Conservation (phyloP, 2,329 filamentous ascomycete species). For the Stagonosporopsis chrysanthemi region DNA sequence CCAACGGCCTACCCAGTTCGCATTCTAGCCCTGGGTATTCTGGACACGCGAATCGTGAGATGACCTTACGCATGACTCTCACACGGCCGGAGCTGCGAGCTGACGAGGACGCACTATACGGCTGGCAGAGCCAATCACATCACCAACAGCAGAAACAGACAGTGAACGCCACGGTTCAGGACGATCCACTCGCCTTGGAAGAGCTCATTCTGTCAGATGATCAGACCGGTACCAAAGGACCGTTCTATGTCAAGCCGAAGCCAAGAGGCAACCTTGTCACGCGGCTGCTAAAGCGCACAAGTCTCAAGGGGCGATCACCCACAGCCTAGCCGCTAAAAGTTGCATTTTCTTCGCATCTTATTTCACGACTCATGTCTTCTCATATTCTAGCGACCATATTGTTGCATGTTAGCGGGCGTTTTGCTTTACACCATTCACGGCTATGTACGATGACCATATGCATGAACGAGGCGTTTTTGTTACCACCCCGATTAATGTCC, state of each 20-base stretch:
- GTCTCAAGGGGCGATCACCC: constrained; percentile 37
- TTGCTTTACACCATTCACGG: constrained; percentile 16
- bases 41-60: constrained; percentile 70
- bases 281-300: constrained; percentile 48
- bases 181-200: constrained; percentile 64
- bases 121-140: constrained; percentile 61
- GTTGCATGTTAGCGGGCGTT: constrained; percentile 40
- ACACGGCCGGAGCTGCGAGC: constrained; percentile 86
- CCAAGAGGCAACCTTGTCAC: constrained; percentile 44
- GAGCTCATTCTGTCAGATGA: constrained; percentile 59
- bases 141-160: constrained; percentile 5
- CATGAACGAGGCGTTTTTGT: constrained; percentile 37
- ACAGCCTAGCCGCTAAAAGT: constrained; percentile 10
- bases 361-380: constrained; percentile 9
- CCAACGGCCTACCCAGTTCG: constrained; percentile 34
- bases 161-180: constrained; percentile 36
- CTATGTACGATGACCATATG: constrained; percentile 34
- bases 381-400: constrained; percentile 14
- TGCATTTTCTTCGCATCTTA: not conserved
- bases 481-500: not conserved
- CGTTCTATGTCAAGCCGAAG: constrained; percentile 54
- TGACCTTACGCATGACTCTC: constrained; percentile 96
- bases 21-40: constrained; percentile 30
- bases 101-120: constrained; percentile 74
- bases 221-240: constrained; percentile 55